phyloP scores from a whole-genome alignment of 495 filamentous ascomycete genomes.

The Evernia prunastri region DNA sequence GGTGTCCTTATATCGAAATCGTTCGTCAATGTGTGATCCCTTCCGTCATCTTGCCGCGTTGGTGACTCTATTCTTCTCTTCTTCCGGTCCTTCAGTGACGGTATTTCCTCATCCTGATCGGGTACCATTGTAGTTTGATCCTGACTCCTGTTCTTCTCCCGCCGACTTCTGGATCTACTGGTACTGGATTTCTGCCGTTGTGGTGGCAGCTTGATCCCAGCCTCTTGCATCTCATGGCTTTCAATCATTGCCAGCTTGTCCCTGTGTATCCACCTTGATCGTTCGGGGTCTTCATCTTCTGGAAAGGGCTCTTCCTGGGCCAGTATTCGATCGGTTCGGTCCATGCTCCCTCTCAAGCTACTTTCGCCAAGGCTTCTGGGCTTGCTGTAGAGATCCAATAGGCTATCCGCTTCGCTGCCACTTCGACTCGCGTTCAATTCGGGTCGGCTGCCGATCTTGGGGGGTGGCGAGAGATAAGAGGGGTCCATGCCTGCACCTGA shows the following conservation, averaged over 20 bases:
- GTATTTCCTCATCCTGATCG: constrained; percentile 27
- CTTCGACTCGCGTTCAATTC: constrained; percentile 46
- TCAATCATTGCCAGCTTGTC: constrained; percentile 94
- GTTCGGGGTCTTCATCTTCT: constrained; percentile 49
- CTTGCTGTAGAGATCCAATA: constrained; percentile 48
- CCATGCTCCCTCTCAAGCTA: constrained; percentile 23
- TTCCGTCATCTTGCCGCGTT: constrained; percentile 38
- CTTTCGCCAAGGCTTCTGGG: constrained; percentile 32
- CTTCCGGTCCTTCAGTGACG: constrained; percentile 18
- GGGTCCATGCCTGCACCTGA: constrained; percentile 19
- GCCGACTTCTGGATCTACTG: constrained; percentile 56
- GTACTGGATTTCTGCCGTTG: constrained; percentile 31
- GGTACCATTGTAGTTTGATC: constrained; percentile 37
- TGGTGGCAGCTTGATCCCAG: constrained; percentile 65
- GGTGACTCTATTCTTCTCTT: constrained; percentile 40
- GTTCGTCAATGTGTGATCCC: constrained; percentile 33
- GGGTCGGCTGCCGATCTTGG: constrained; percentile 23
- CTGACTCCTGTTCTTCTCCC: constrained; percentile 47
- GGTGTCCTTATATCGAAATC: constrained; percentile 71
- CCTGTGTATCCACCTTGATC: constrained; percentile 87
- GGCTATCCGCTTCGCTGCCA: constrained; percentile 51
- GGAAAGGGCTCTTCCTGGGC: constrained; percentile 23
- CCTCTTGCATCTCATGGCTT: constrained; percentile 83
- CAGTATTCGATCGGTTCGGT: constrained; percentile 22
- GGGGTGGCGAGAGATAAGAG: constrained; percentile 25